phyloP scores from a whole-genome alignment of 2,329 filamentous ascomycete genomes.

The Sporothrix luriei region DNA sequence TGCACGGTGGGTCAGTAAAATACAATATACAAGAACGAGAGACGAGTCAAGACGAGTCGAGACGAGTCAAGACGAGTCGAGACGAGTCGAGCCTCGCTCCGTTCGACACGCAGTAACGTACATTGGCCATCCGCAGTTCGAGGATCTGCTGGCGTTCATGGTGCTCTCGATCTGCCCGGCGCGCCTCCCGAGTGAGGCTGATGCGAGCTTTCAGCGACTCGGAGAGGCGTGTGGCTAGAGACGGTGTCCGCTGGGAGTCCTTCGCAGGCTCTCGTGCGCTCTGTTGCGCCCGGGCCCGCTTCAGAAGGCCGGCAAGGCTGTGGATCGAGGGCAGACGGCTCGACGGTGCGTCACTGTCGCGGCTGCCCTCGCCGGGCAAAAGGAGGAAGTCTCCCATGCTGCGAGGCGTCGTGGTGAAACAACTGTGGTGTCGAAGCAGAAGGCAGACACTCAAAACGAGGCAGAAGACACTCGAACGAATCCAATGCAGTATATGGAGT shows the following conservation, averaged over 20 bases:
- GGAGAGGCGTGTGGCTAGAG: conserved; percentile 24
- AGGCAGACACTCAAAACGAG: too few species aligned
- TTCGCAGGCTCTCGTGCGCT: background rate
- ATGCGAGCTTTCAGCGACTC: conserved; percentile 13
- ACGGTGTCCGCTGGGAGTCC: conserved; percentile 26
- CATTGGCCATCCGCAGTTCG: conserved; percentile 34
- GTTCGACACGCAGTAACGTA: conserved; percentile 10
- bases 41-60: too few species aligned
- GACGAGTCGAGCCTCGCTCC: background rate
- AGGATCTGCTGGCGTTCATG: conserved; percentile 32
- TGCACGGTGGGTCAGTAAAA: conserved; percentile 41
- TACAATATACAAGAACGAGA: too few species aligned
- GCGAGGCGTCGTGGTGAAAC: background rate
- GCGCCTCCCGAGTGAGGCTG: conserved; percentile 13
- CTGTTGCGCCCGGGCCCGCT: background rate
- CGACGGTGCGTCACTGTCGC: background rate
- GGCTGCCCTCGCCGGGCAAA: conserved; percentile 28
- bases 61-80: too few species aligned
- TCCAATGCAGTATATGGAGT: background rate
- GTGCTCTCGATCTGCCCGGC: conserved; percentile 24
- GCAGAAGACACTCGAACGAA: too few species aligned
- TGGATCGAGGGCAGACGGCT: background rate
- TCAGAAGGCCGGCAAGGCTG: conserved; percentile 5
- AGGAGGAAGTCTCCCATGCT: conserved; percentile 31
- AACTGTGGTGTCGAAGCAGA: background rate